These are phyloP conservation scores for Aspergillus affinis DNA, from an alignment of 495 filamentous ascomycete genomes.

Conservation along the genomic window DNA sequence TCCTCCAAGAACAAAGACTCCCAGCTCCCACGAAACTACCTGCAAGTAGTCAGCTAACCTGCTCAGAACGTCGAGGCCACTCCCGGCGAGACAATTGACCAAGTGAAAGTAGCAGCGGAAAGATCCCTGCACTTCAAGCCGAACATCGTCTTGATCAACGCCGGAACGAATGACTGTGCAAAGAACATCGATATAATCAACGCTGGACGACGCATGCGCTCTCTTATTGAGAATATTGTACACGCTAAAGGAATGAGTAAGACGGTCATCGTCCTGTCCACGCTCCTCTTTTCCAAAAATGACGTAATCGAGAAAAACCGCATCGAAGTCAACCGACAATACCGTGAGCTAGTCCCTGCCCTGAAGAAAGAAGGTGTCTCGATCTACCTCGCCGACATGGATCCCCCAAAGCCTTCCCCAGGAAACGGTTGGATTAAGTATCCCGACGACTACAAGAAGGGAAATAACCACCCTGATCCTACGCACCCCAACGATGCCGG, in stretches of 20 bases:
- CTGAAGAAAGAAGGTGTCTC: slow-evolving; percentile 27
- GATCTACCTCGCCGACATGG: slow-evolving; percentile 51
- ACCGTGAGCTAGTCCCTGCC: slow-evolving; percentile 24
- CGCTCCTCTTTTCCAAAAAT: slow-evolving; percentile 39
- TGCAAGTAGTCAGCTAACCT: background rate
- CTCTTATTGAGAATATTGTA: slow-evolving; percentile 37
- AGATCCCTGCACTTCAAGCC: slow-evolving; percentile 34
- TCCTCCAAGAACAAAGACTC: background rate
- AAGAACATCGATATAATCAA: slow-evolving; percentile 29
- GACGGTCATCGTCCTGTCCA: slow-evolving; percentile 49
- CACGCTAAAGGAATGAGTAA: slow-evolving; percentile 24
- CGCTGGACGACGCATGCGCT: slow-evolving; percentile 26
- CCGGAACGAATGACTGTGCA: slow-evolving; percentile 50
- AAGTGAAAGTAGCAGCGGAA: slow-evolving; percentile 37
- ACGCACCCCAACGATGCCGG: slow-evolving; percentile 50
- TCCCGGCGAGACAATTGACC: slow-evolving; percentile 44
- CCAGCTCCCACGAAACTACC: no score
- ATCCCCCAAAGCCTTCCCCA: slow-evolving; percentile 13
- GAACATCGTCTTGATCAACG: slow-evolving; percentile 49
- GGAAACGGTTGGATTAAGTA: background rate
- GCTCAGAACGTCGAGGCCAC: slow-evolving; percentile 47
- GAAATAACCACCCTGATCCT: slow-evolving; percentile 35
- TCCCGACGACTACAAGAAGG: slow-evolving; percentile 14
- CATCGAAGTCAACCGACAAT: slow-evolving; percentile 42
- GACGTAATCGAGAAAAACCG: background rate